Conservation (phyloP, 2,329 filamentous ascomycete species). For the Phoma sp. region DNA sequence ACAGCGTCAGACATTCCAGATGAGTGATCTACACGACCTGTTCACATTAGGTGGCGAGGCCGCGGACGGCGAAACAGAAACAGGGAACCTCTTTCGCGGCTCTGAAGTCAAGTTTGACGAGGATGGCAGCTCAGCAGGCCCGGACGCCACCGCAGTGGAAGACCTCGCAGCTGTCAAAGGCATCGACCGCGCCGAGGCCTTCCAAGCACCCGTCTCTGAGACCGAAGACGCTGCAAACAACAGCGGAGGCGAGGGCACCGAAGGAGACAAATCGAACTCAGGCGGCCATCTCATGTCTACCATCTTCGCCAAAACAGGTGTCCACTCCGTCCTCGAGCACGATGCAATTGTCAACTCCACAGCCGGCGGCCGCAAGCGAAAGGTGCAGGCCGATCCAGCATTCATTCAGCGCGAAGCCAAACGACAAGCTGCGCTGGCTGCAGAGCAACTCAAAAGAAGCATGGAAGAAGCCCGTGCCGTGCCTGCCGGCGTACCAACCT, state of each 20-base stretch:
- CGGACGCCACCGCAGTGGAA: constrained; percentile 33
- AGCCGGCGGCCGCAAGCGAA: constrained; percentile 62
- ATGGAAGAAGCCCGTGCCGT: constrained; percentile 74
- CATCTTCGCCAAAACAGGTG: constrained; percentile 84
- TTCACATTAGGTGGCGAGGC: constrained; percentile 78
- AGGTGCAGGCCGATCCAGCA: constrained; percentile 74
- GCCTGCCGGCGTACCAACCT: constrained; percentile 86
- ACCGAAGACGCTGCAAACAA: constrained; percentile 31
- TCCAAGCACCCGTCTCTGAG: constrained; percentile 39
- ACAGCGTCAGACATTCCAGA: constrained; percentile 87
- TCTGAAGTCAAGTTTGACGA: constrained; percentile 73
- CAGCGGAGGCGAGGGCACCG: constrained; percentile 20
- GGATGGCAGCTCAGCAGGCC: constrained; percentile 25
- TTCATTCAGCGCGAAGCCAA: constrained; percentile 85
- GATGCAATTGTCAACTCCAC: constrained; percentile 75
- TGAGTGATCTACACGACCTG: constrained; percentile 88
- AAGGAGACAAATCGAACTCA: constrained; percentile 25
- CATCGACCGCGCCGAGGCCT: constrained; percentile 55
- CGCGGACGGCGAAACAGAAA: constrained; percentile 75
- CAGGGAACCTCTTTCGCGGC: constrained; percentile 85
- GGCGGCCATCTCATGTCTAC: constrained; percentile 80
- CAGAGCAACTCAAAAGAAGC: constrained; percentile 75
- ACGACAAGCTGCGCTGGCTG: constrained; percentile 78
- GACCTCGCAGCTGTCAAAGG: constrained; percentile 50
- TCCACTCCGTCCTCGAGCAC: constrained; percentile 92